Conservation (phyloP, 2,329 filamentous ascomycete species). For the Akanthomyces lecanii region DNA sequence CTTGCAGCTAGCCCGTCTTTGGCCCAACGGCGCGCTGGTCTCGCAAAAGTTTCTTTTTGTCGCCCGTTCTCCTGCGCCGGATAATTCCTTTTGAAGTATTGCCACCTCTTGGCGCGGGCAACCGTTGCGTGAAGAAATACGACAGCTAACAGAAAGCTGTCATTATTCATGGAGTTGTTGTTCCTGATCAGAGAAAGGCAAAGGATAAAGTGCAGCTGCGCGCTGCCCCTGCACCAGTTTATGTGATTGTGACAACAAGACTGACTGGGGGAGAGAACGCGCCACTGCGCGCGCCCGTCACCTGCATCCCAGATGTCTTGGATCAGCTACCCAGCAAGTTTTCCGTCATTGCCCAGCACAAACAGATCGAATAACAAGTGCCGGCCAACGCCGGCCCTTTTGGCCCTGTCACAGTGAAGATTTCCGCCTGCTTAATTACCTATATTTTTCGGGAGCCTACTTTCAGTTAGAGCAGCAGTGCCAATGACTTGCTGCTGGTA, state of each 20-base stretch:
- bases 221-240: not conserved
- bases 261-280: not conserved
- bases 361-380: not conserved
- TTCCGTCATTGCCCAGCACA: not conserved
- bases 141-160: not conserved
- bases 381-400: not conserved
- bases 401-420: not conserved
- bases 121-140: too few relatives aligned
- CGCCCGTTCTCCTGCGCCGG: not conserved
- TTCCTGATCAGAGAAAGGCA: not conserved
- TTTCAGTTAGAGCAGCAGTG: not conserved
- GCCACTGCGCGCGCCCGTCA: not conserved
- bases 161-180: too few relatives aligned
- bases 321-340: conserved; percentile 3
- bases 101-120: too few relatives aligned
- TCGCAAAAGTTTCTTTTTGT: not conserved
- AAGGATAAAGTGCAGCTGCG: not conserved
- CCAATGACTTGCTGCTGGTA: not conserved
- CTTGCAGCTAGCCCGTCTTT: too few relatives aligned
- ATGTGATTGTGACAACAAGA: conserved; percentile 11
- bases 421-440: not conserved
- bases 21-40: not conserved
- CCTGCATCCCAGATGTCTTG: conserved; percentile 8
- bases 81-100: not conserved
- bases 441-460: not conserved